A percentile compares a stretch with the other conserved stretches of the same genome.
phyloP scores from a whole-genome alignment of 441 rosid genomes.

The Omphalea diandra region DNA sequence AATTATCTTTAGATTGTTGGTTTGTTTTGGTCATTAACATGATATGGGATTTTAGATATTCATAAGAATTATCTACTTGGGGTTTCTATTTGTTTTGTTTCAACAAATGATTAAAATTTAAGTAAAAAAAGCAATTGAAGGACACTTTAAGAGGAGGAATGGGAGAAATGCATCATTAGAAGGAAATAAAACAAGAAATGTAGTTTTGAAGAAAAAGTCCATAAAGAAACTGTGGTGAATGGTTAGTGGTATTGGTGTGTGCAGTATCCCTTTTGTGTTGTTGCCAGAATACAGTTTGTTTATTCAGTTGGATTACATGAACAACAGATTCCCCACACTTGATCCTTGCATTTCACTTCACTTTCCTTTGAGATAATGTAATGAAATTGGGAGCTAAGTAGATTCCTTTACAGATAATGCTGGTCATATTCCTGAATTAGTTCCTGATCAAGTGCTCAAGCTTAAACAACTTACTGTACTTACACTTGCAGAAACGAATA shows the following conservation, averaged over 20 bases:
- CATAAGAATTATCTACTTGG: too few relatives aligned
- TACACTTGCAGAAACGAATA: constrained; percentile 82
- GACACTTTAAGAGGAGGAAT: neutral
- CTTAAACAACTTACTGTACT: constrained; percentile 95
- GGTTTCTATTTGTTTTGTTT: neutral
- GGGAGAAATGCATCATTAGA: neutral
- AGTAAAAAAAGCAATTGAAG: neutral
- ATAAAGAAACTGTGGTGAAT: neutral
- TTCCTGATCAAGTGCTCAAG: constrained; percentile 84
- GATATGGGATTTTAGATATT: neutral
- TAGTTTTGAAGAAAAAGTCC: neutral
- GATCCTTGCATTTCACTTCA: neutral
- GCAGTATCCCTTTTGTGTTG: neutral
- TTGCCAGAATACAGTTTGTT: neutral
- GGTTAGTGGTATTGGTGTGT: neutral
- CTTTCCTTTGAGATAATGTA: neutral
- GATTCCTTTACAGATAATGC: constrained; percentile 49
- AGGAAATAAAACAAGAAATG: neutral
- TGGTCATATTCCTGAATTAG: constrained; percentile 51
- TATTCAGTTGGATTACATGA: neutral
- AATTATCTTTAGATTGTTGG: neutral
- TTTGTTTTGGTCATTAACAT: neutral
- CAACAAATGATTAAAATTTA: neutral
- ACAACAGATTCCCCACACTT: neutral
- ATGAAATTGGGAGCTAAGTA: constrained; percentile 6